phyloP scores from a whole-genome alignment of 1,284 basidiomycete genomes.

The Naganishia liquefaciens region DNA sequence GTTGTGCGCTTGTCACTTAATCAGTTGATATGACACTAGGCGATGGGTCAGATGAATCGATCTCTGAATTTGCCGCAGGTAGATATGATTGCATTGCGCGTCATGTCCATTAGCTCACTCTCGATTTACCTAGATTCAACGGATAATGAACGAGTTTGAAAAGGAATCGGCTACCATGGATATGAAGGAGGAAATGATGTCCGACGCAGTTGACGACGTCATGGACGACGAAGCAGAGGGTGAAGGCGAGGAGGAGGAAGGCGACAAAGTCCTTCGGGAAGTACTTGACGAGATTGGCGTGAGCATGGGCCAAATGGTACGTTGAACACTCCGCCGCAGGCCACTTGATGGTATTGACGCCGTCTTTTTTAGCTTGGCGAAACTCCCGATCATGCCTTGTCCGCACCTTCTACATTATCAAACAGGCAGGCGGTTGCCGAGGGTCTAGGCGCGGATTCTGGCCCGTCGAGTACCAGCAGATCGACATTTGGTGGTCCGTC shows the following conservation, averaged over 20 bases:
- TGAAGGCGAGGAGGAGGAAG: constrained; percentile 83
- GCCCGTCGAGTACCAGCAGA: constrained; percentile 2
- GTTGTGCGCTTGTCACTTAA: neutral
- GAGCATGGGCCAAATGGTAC: constrained; percentile 82
- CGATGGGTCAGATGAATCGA: constrained; percentile 97
- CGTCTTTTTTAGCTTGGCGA: constrained; percentile 67
- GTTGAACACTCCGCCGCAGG: constrained; percentile 36
- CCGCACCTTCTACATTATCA: constrained; percentile 64
- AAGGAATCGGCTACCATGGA: constrained; percentile 97
- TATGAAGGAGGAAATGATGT: constrained; percentile 99
- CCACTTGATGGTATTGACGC: neutral
- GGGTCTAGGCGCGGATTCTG: constrained; percentile 61
- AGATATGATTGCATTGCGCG: constrained; percentile 9
- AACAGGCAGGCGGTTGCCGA: constrained; percentile 73
- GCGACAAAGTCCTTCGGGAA: constrained; percentile 92
- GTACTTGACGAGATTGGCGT: constrained; percentile 98
- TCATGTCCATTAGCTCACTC: neutral
- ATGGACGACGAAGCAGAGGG: constrained; percentile 93
- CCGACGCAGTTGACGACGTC: constrained; percentile 94
- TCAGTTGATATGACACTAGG: constrained; percentile 58
- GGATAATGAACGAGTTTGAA: constrained; percentile 98
- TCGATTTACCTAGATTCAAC: constrained; percentile 67
- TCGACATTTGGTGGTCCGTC: constrained; percentile 21
- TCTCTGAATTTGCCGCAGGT: constrained; percentile 82
- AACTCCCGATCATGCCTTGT: constrained; percentile 69